Conservation (phyloP, 108 stramenopile species). For the Parietichytrium sp. region DNA sequence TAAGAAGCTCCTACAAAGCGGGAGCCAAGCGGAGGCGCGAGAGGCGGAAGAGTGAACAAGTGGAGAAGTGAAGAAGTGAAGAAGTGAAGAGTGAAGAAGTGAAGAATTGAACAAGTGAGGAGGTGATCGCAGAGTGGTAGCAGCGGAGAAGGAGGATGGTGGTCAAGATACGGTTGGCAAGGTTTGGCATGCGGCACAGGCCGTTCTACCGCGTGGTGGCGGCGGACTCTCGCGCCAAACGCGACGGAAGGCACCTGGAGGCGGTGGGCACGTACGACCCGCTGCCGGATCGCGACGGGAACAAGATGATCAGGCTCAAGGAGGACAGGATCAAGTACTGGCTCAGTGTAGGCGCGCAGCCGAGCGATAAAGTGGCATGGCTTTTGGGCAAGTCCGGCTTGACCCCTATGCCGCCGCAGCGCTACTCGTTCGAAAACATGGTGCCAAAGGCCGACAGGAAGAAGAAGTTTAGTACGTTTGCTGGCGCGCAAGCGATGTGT, state of each 20-base stretch:
- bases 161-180: constrained; percentile 86
- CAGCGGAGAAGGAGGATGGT: constrained; percentile 65
- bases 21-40: too few species aligned
- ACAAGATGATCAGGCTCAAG: constrained; percentile 93
- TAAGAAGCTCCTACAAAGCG: too few species aligned
- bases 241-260: constrained; percentile 79
- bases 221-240: constrained; percentile 80
- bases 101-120: too few species aligned
- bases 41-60: too few species aligned
- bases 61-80: too few species aligned
- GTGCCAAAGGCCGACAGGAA: not conserved
- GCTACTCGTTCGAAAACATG: constrained; percentile 6
- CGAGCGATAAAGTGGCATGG: constrained; percentile 87
- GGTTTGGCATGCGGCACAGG: constrained; percentile 82
- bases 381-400: constrained; percentile 77
- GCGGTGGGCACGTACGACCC: constrained; percentile 97
- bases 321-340: constrained; percentile 89
- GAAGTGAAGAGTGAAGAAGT: too few species aligned
- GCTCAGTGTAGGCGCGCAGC: constrained; percentile 90
- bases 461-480: too few species aligned
- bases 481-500: too few species aligned
- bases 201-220: constrained; percentile 98
- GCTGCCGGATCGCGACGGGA: constrained; percentile 77
- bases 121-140: too few species aligned
- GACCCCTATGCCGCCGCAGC: not conserved